These are phyloP conservation scores for Coemansia sp. DNA, from an alignment of 192 early-diverging fungal species.

Conservation along the genomic window DNA sequence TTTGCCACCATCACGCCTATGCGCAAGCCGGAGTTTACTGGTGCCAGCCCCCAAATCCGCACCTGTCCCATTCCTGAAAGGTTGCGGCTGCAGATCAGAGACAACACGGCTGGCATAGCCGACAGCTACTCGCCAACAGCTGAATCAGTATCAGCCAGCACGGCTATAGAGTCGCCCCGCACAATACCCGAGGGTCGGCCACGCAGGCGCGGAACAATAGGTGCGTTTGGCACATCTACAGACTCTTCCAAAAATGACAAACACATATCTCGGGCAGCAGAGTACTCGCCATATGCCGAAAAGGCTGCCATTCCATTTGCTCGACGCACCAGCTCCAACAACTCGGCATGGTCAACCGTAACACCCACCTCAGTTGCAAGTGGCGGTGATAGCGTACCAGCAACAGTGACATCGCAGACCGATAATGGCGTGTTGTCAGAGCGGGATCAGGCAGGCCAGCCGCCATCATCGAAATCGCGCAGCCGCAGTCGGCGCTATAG, in stretches of 20 bases:
- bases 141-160: conserved; percentile 16
- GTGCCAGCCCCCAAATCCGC: conserved; percentile 31
- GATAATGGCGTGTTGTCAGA: conserved; percentile 20
- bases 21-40: not conserved
- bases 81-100: conserved; percentile 26
- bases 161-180: conserved; percentile 20
- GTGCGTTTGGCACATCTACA: conserved; percentile 1
- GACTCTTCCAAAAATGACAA: conserved; percentile 7
- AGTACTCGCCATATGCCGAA: conserved; percentile 7
- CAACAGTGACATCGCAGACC: conserved; percentile 5
- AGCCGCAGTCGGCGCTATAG: conserved; percentile 39
- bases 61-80: conserved; percentile 49
- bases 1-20: conserved; percentile 1
- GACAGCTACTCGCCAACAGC: conserved; percentile 19
- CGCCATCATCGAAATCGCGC: conserved; percentile 12
- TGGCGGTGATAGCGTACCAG: conserved; percentile 3
- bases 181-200: conserved; percentile 12
- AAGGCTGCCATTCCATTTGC: conserved; percentile 9
- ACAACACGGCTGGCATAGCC: conserved; percentile 1
- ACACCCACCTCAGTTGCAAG: conserved; percentile 31
- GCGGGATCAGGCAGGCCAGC: conserved; percentile 19
- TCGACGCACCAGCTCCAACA: conserved; percentile 36
- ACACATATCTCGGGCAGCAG: not conserved
- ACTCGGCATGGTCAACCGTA: conserved; percentile 38
- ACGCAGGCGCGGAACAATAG: conserved; percentile 27